A percentile compares a stretch with the other conserved stretches of the same genome.
Evolutionary conservation across 306 rosid species (phyloP).

Genomic region (Rosa rugosa): DNA sequence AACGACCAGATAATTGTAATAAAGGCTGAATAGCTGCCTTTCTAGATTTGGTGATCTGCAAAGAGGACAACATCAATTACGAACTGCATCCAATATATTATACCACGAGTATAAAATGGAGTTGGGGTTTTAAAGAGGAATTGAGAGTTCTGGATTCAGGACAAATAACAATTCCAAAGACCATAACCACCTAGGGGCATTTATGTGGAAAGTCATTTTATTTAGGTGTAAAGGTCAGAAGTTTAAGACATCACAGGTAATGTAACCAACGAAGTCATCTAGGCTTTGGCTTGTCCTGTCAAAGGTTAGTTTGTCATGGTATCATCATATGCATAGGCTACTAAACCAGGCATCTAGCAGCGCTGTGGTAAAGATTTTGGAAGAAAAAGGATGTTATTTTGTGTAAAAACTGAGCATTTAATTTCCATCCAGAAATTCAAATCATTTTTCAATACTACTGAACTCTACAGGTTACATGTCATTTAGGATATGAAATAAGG

Average conservation of each 20-base stretch:
- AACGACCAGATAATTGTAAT: conserved; percentile 78
- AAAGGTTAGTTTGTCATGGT: background rate
- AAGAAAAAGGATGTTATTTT: background rate
- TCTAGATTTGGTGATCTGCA: conserved; percentile 65
- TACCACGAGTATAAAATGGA: background rate
- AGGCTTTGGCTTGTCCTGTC: conserved; percentile 1
- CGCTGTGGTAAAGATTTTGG: background rate
- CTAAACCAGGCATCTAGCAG: conserved; percentile 5
- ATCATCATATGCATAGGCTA: background rate
- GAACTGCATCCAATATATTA: background rate
- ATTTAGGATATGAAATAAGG: background rate
- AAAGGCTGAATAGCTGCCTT: conserved; percentile 60
- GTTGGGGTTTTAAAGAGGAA: background rate
- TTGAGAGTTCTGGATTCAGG: background rate
- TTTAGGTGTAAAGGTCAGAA: background rate
- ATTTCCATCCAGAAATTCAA: background rate
- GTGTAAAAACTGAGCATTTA: background rate
- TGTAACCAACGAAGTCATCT: conserved; percentile 3
- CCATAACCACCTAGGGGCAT: background rate
- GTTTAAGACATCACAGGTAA: background rate
- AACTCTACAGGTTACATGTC: background rate
- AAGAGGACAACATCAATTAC: conserved; percentile 11
- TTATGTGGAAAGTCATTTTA: background rate
- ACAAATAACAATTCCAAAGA: background rate
- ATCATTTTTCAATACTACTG: no score